phyloP scores from a whole-genome alignment of 352 stramenopile species.

The Pythium utonaiense region DNA sequence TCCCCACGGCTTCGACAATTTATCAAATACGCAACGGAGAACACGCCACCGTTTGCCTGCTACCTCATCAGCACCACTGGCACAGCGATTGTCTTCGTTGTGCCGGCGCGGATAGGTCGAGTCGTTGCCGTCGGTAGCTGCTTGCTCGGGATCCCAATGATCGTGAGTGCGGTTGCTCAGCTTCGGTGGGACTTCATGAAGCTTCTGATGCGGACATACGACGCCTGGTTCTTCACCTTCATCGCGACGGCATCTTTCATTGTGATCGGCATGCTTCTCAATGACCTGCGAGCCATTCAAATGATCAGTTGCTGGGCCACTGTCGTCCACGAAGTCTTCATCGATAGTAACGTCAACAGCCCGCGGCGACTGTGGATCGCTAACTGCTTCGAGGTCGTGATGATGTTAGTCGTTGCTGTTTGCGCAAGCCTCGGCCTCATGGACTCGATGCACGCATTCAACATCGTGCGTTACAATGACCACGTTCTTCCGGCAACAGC shows the following conservation, averaged over 20 bases:
- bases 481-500: neutral
- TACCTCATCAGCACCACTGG: neutral
- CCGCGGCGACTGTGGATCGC: neutral
- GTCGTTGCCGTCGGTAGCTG: neutral
- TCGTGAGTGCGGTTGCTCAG: neutral
- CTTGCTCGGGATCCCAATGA: neutral
- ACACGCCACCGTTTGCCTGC: neutral
- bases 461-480: neutral
- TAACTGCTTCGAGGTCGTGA: neutral
- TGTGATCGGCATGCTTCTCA: neutral
- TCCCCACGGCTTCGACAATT: neutral
- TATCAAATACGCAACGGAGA: neutral
- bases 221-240: conserved; percentile 8
- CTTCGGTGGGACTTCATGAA: conserved; percentile 2
- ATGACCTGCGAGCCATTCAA: neutral
- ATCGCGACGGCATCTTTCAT: neutral
- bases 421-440: neutral
- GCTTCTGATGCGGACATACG: neutral
- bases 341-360: conserved; percentile 4
- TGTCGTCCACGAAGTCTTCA: neutral
- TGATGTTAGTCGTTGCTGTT: neutral
- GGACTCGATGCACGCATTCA: neutral
- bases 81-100: neutral
- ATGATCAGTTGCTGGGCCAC: neutral
- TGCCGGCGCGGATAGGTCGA: neutral